phyloP scores from a whole-genome alignment of 1,139 yeast genomes.

The Suhomyces guaymorum region DNA sequence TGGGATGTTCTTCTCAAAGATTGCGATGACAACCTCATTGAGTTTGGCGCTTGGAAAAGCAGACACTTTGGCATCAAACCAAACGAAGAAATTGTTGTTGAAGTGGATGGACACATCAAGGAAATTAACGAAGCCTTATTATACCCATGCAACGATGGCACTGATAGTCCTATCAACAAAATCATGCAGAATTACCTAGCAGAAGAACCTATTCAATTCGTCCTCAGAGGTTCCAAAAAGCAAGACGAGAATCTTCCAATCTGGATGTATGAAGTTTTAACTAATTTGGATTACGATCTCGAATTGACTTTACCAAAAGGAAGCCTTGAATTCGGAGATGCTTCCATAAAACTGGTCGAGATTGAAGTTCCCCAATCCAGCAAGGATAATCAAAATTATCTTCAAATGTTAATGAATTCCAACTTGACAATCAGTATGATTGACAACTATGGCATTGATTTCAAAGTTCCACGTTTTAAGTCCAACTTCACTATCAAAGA shows the following conservation, averaged over 20 bases:
- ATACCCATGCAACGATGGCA: slow-evolving; percentile 20
- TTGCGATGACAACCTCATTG: slow-evolving; percentile 23
- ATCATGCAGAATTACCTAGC: slow-evolving; percentile 24
- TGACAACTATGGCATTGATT: slow-evolving; percentile 13
- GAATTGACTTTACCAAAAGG: slow-evolving; percentile 13
- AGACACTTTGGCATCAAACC: slow-evolving; percentile 21
- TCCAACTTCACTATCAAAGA: slow-evolving; percentile 15
- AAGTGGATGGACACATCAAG: slow-evolving; percentile 20
- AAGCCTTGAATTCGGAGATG: slow-evolving; percentile 1
- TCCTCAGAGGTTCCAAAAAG: slow-evolving; percentile 21
- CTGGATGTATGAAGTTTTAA: slow-evolving; percentile 29
- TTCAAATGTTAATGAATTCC: slow-evolving; percentile 11
- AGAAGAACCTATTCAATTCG: slow-evolving; percentile 22
- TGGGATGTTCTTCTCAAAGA: slow-evolving; percentile 32
- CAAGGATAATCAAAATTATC: not conserved
- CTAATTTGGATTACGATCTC: slow-evolving; percentile 16
- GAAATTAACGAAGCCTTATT: slow-evolving; percentile 22
- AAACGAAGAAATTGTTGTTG: slow-evolving; percentile 15
- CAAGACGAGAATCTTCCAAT: slow-evolving; percentile 22
- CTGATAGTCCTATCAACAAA: slow-evolving; percentile 26
- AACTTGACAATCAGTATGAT: slow-evolving; percentile 16
- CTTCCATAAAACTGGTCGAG: slow-evolving; percentile 8
- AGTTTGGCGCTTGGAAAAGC: slow-evolving; percentile 30
- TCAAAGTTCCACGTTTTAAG: slow-evolving; percentile 20
- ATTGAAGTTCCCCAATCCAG: slow-evolving; percentile 13